Base-by-base conservation (phyloP, 1,139 yeast genomes). In the Pichia sp. region DNA sequence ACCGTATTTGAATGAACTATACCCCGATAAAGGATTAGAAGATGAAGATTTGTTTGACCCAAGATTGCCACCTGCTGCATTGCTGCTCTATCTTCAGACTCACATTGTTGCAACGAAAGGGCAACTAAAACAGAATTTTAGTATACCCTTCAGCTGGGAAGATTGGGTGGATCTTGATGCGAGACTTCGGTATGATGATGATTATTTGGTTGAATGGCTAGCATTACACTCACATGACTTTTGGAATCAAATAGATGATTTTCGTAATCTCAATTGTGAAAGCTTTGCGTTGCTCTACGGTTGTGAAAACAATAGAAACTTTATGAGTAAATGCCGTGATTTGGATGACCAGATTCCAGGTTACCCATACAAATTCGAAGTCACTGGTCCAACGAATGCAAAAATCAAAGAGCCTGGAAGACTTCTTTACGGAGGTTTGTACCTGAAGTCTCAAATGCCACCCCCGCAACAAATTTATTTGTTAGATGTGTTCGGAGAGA, bases 101-200 rank as follows among this genome's bases (percentile, higher is more conserved):
- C 64, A 63, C 31, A 11, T 57, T 4, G 53, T 57, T 11, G 8
- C 30, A 4, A 58, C 57, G 31, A 45, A 61, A 13, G 61, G 61
- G 5, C 40, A 54, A 8, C 32, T 64, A 8, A 56, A 62, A 45
- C 62, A 63, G 6, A 48, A 54, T 10, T 64, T 62, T 41, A 53
- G 54, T 26, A 47, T 67, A 1, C 67, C 68, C 0, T 68, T 68
- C 38, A 59, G 64, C 49, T 68, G 71, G 72, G 56, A 52, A 26
- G 67, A 64, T 49, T 68, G 71, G 70, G 55, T 66, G 11, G 67
- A 68, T 54, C 48, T 68, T 42, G 55, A 59, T 10, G 41, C 61
- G n/a, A 66, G 61, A 54, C 51, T 68, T 16, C 38, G 36, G 3
- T 57, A 61, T 7, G 58, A 59, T 54, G 45, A 55, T 31, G 49